Percentiles rank a stretch among this genome's conserved stretches.
Evolutionary conservation across 805 yeast species (phyloP).

Genomic region (Teunomyces atbi): DNA sequence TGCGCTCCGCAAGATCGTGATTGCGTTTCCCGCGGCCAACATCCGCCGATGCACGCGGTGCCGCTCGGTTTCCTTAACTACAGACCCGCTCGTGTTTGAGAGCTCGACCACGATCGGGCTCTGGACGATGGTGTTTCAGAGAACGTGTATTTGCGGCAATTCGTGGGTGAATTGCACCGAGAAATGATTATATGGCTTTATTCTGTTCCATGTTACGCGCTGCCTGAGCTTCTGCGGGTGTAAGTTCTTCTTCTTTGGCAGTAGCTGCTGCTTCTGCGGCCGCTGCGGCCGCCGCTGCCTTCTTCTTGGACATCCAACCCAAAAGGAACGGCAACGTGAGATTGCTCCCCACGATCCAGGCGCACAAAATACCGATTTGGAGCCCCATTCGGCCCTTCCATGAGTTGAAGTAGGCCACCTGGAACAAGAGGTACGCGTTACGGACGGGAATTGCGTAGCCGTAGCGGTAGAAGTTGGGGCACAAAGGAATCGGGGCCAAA

Average conservation of each 20-base stretch:
- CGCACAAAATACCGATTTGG: slow-evolving; percentile 29
- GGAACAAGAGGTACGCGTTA: slow-evolving; percentile 29
- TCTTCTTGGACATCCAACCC: slow-evolving; percentile 19
- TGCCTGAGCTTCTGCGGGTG: background rate
- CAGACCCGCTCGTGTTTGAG: slow-evolving; percentile 40
- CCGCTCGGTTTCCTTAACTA: slow-evolving; percentile 39
- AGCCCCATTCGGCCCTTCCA: slow-evolving; percentile 36
- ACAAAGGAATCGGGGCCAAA: slow-evolving; percentile 25
- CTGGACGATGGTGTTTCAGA: slow-evolving; percentile 67
- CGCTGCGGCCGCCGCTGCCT: slow-evolving; percentile 7
- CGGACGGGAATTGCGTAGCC: slow-evolving; percentile 29
- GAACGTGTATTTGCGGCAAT: slow-evolving; percentile 78
- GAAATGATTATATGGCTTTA: background rate
- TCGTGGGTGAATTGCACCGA: slow-evolving; percentile 53
- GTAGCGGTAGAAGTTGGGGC: slow-evolving; percentile 27
- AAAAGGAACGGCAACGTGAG: slow-evolving; percentile 24
- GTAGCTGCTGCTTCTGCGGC: slow-evolving; percentile 3
- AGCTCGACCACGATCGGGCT: slow-evolving; percentile 29
- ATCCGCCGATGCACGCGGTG: slow-evolving; percentile 43
- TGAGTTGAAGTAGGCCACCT: slow-evolving; percentile 30
- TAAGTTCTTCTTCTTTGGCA: slow-evolving; percentile 4
- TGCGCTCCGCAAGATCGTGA: slow-evolving; percentile 36
- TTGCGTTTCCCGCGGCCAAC: slow-evolving; percentile 13
- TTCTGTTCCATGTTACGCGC: background rate
- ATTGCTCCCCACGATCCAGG: slow-evolving; percentile 31